Percentiles rank a stretch among this genome's conserved stretches.
Evolutionary conservation across 1,284 basidiomycete genomes (phyloP).

Genomic region (Rhizoctonia solani): DNA sequence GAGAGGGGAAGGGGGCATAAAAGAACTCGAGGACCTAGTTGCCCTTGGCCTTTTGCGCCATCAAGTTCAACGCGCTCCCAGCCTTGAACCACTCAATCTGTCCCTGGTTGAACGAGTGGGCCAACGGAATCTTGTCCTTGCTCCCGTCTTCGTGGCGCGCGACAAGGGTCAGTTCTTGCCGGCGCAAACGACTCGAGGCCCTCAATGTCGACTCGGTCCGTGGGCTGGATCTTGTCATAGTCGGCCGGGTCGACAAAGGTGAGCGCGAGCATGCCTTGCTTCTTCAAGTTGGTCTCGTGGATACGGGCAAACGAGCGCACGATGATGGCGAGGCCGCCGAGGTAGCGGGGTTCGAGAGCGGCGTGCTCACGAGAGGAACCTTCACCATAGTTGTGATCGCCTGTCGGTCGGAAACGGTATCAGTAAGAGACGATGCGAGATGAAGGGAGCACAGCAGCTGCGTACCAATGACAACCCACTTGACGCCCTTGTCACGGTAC

Average conservation of each 20-base stretch:
- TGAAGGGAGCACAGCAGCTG: slow-evolving; percentile 30
- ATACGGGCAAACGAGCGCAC: slow-evolving; percentile 95
- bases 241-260: slow-evolving; percentile 87
- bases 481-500: slow-evolving; percentile 88
- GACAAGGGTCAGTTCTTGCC: slow-evolving; percentile 84
- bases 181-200: slow-evolving; percentile 84
- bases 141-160: slow-evolving; percentile 83
- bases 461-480: slow-evolving; percentile 88
- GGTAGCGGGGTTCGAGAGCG: slow-evolving; percentile 95
- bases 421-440: not conserved
- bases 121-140: slow-evolving; percentile 70
- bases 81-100: slow-evolving; percentile 96
- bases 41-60: slow-evolving; percentile 26
- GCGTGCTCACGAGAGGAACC: slow-evolving; percentile 98
- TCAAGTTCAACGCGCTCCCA: slow-evolving; percentile 80
- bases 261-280: slow-evolving; percentile 92
- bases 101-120: slow-evolving; percentile 84
- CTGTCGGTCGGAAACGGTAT: slow-evolving; percentile 45
- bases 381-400: slow-evolving; percentile 97
- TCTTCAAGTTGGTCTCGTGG: slow-evolving; percentile 98
- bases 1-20: too few relatives aligned
- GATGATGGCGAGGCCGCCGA: slow-evolving; percentile 95
- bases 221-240: slow-evolving; percentile 85
- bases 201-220: slow-evolving; percentile 82
- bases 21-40: too few relatives aligned